Evolutionary conservation across 2,329 filamentous ascomycete genomes (phyloP).

Genomic region (Alternaria novae-zelandiae): DNA sequence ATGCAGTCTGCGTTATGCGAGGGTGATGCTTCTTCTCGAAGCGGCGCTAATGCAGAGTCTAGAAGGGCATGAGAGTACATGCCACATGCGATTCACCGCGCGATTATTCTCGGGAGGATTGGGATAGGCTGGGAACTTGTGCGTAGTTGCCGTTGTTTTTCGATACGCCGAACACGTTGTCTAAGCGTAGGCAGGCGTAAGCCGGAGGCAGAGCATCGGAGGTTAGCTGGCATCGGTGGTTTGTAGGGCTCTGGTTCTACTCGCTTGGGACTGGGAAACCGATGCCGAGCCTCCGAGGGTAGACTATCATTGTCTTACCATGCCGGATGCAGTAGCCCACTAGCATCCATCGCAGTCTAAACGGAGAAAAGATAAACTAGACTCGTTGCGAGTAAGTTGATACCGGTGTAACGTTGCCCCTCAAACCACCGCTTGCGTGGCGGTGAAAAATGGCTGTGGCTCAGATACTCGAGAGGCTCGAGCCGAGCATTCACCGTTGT

Average conservation of each 20-base stretch:
- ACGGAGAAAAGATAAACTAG: not conserved
- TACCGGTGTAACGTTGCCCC: not conserved
- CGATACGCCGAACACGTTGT: not conserved
- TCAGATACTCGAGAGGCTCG: not conserved
- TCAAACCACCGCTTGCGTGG: not conserved
- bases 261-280: not conserved
- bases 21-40: conserved; percentile 2
- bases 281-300: not conserved
- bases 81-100: not conserved
- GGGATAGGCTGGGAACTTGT: not conserved
- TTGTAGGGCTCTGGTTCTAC: not conserved
- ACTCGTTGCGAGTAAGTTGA: not conserved
- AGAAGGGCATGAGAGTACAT: not conserved
- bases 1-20: not conserved
- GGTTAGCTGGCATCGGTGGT: conserved; percentile 1
- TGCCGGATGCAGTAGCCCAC: not conserved
- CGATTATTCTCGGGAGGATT: conserved; percentile 7
- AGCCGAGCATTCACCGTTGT: conserved; percentile 1
- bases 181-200: not conserved
- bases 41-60: conserved; percentile 1
- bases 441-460: conserved; percentile 1
- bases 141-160: not conserved
- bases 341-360: not conserved
- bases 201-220: not conserved
- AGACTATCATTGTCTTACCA: not conserved